These are phyloP conservation scores for Zygoascus ofunaensis DNA, from an alignment of 805 yeast genomes.

Conservation along the genomic window DNA sequence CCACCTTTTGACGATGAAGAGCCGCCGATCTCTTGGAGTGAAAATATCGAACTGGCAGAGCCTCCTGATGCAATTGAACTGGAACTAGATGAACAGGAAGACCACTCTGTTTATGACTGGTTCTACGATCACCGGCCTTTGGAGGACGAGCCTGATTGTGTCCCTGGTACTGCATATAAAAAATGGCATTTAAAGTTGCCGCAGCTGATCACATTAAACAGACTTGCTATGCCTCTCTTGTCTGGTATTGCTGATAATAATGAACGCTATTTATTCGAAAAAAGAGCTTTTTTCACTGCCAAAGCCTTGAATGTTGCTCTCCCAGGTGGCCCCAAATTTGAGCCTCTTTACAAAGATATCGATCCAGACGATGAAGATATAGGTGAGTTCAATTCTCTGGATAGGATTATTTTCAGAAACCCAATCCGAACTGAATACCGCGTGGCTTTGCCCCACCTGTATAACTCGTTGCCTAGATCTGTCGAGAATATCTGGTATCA, in stretches of 20 bases:
- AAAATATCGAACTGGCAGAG: slow-evolving; percentile 63
- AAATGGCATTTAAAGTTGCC: slow-evolving; percentile 57
- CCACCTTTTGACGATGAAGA: slow-evolving; percentile 98
- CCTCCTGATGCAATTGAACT: slow-evolving; percentile 62
- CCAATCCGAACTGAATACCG: slow-evolving; percentile 75
- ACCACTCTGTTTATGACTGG: slow-evolving; percentile 60
- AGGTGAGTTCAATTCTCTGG: slow-evolving; percentile 84
- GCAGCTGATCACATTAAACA: slow-evolving; percentile 55
- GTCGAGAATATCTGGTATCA: slow-evolving; percentile 57
- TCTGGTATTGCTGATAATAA: slow-evolving; percentile 52
- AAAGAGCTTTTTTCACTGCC: slow-evolving; percentile 75
- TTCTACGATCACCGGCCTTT: slow-evolving; percentile 72
- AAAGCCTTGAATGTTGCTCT: slow-evolving; percentile 79
- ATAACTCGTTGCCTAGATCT: slow-evolving; percentile 64
- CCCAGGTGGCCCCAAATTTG: slow-evolving; percentile 96
- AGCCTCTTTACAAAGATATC: slow-evolving; percentile 63
- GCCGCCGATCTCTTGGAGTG: slow-evolving; percentile 80
- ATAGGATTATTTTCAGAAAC: slow-evolving; percentile 70
- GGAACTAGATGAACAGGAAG: slow-evolving; percentile 57
- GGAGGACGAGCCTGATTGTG: slow-evolving; percentile 42
- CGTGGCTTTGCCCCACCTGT: slow-evolving; percentile 79
- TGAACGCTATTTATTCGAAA: slow-evolving; percentile 63
- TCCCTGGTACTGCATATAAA: slow-evolving; percentile 71
- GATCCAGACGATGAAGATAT: slow-evolving; percentile 63
- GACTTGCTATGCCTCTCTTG: slow-evolving; percentile 62